Evolutionary conservation across 176 grass and related monocot species (phyloP).

Genomic region (Dactylis glomerata): DNA sequence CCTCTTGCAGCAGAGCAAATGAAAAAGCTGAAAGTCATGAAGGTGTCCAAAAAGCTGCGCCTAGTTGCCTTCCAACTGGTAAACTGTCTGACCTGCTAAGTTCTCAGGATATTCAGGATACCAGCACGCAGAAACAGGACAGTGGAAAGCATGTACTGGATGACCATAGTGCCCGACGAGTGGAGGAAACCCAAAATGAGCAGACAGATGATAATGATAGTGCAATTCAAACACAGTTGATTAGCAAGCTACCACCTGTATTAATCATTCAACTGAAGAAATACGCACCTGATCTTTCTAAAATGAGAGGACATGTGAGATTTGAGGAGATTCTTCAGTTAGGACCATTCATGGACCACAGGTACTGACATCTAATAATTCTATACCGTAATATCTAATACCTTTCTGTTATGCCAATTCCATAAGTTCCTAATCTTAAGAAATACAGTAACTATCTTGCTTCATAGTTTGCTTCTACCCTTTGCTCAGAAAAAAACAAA

Average conservation of each 20-base stretch:
- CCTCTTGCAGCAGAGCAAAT: slow-evolving; percentile 14
- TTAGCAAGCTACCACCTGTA: slow-evolving; percentile 51
- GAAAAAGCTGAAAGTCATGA: slow-evolving; percentile 18
- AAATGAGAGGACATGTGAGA: slow-evolving; percentile 50
- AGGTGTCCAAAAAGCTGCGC: slow-evolving; percentile 5
- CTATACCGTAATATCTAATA: background rate
- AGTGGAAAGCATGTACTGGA: background rate
- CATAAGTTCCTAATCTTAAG: background rate
- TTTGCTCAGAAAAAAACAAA: background rate
- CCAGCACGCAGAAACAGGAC: slow-evolving; percentile 1
- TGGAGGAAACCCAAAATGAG: slow-evolving; percentile 10
- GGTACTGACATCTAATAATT: slow-evolving; percentile 43
- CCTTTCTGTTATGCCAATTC: background rate
- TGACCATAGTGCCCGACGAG: background rate
- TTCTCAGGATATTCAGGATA: background rate
- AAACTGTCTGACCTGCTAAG: background rate
- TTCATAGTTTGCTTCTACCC: slow-evolving; percentile 1
- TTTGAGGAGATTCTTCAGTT: slow-evolving; percentile 70
- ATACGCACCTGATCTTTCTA: slow-evolving; percentile 27
- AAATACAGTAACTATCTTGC: background rate
- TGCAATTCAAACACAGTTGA: slow-evolving; percentile 40
- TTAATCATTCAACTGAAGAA: slow-evolving; percentile 62
- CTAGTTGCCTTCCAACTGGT: background rate
- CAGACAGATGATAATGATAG: slow-evolving; percentile 12
- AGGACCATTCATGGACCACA: slow-evolving; percentile 49